Evolutionary conservation across 2,329 filamentous ascomycete species (phyloP), one percentile per base, ranked within the genome.

Genomic region (Corniculantispora saksenae): DNA sequence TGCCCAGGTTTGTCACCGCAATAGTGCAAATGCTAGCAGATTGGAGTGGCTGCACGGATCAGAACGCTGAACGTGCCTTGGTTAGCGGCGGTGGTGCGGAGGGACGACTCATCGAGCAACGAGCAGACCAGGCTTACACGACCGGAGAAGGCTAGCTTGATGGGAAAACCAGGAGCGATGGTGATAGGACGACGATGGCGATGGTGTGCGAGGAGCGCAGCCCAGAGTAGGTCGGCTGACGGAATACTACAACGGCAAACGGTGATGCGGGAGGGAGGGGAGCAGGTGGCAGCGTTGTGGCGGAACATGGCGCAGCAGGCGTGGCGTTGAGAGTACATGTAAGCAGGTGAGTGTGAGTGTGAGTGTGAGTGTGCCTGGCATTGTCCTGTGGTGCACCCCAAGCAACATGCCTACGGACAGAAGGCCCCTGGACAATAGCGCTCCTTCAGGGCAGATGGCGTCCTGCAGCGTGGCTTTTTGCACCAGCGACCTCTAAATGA

Each of bases 41-140:
- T 56, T 63, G 53, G 29, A 56, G 13, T 21, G 40, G 43, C 53
- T 56, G 61, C 61, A 63, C 61, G 61, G 61, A 57, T 63, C 61
- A 63, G 27, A 57, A 54, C 43, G 38, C 54, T 63, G 61, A 63
- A 63, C 61, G 61, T 63, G 61, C 61, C 51, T 47, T 63, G 59
- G 43, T 48, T 56, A 63, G 61, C 17, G 27, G 50, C 51, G 15
- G 38, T 35, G n/a, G 19, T 54, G n/a, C n/a, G 3, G 25, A 55
- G 21, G 29, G 50, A 23, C 50, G 50, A 53, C 25, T 53, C 50
- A 29, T 23, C 15, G 45, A 6, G 51, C 32, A 27, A 38, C 17
- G 61, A 45, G 27, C 25, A 29, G 27, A 23, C 38, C 51, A 48
- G 32, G 61, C 27, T 63, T n/a, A 63, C 51, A 56, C 17, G 61